Base-by-base conservation (phyloP, 1,139 yeast genomes). In the Saccharomyces hybrid region DNA sequence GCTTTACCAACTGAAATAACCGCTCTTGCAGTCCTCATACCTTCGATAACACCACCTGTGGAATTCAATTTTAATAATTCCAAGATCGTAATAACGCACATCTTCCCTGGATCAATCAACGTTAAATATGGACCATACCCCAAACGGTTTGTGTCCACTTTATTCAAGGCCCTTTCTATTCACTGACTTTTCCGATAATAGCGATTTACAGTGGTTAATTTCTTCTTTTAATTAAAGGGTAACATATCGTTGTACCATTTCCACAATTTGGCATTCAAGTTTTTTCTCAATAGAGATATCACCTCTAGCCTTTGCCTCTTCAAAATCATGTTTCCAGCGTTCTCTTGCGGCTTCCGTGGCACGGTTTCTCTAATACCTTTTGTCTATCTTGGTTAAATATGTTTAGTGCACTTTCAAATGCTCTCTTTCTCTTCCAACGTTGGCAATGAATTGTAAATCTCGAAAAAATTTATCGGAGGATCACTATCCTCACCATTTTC, bases 311-410 rank as follows among this genome's bases (percentile, higher is more conserved):
- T 80, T 80, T 69, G 85, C 76, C 56, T 81, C 84, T 63, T 88
- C 95, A 64, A 81, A 86, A 61, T 86, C 93, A 63, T 84, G 85
- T 65, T 82, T 84, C 98, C 98, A 93, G 68, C 87, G 86, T 65
- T 84, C 88, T 59, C 80, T 82, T 0, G 98, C 96, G 2, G 93
- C 93, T 62, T 87, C 93, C 8, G 86, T 77, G 3, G 96, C 95
- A 57, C 86, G 78, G 34, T 83, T 83, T 77, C 68, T 93, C 99
- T 48, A 93, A 71, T 50, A 79, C 79, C 55, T 81, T 75, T 69
- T 93, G 97, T 66, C 99, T 81, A 26, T 81, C 81, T 55, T 79
- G 80, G 60, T 93, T 91, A 63, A 85, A 81, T 1, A 75, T 71
- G 59, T 88, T 90, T 54, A 91, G 72, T 0, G 84, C 80, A 29